Base-by-base conservation (phyloP, 139 green algal genomes). In the Axilococcus clingmanii region DNA sequence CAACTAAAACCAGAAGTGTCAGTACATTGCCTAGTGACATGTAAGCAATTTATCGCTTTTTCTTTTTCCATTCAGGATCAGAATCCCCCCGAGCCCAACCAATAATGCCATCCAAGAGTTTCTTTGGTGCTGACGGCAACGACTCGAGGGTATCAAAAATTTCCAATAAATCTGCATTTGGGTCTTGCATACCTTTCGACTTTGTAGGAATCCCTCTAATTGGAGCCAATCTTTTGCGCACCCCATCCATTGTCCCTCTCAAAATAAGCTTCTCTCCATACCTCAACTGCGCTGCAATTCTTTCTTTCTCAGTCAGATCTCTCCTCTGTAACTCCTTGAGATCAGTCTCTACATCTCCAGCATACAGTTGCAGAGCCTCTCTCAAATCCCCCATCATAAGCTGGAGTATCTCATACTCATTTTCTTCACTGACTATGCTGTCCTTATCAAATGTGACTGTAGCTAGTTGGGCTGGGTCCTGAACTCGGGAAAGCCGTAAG, bases 401-500 rank as follows among this genome's bases (percentile, higher is more conserved):
- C 71, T 94, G 82, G 54, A 97, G 74, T 41, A 93, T 70, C 71
- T 98, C 91, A 59, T 98, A 98, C 77, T 98, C 91, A 65, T 97
- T 97, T 57, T 86, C 74, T 48, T 80, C 74, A 35, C 58, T 83
- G 5, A 95, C 57, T 36, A 83, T 61, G 1, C 75, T 52, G 59
- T 98, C 91, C 31, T 82, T 34, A 6, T 95, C 83, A 68, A 97
- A 96, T 9, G 57, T 79, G n/a, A 96, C 68, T 76, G 89, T 73
- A 16, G 78, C 64, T 4, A 94, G 59, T 54, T 82, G 49, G 6
- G 52, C 76, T 1, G 66, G 19, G 40, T 94, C 76, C 20, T 79
- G 66, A 9, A 94, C 48, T 0, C 91, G 75, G 0, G 79, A 50
- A 27, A 98, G 74, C 22, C 91, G 69, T 35, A 96, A 41, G 70